These are phyloP conservation scores for Rhizopus stolonifer DNA, from an alignment of 371 early-diverging fungal species.

Conservation along the genomic window DNA sequence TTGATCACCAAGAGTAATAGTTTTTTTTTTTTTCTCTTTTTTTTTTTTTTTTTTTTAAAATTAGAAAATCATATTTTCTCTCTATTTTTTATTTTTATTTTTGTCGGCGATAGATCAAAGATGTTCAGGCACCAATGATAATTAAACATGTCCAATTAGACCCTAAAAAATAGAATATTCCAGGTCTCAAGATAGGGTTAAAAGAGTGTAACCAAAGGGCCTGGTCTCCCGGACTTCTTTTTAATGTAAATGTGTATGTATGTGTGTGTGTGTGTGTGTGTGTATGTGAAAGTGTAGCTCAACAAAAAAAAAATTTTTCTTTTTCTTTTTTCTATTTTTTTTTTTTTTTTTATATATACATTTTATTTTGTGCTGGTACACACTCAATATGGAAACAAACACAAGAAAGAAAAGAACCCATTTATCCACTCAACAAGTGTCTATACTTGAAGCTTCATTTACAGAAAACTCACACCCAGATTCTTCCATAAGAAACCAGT, in stretches of 20 bases:
- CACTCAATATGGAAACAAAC: background rate
- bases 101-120: background rate
- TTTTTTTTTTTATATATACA: slow-evolving; percentile 7
- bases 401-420: slow-evolving; percentile 64
- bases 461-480: slow-evolving; percentile 72
- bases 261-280: too few relatives aligned
- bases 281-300: too few relatives aligned
- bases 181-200: background rate
- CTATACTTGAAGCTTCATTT: slow-evolving; percentile 76
- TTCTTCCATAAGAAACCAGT: slow-evolving; percentile 78
- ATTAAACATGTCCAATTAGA: background rate
- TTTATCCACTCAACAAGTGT: slow-evolving; percentile 73
- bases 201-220: too few relatives aligned
- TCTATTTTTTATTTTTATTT: background rate
- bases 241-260: too few relatives aligned
- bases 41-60: too few relatives aligned
- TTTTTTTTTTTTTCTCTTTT: too few relatives aligned
- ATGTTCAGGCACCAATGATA: background rate
- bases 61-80: too few relatives aligned
- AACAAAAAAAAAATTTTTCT: too few relatives aligned
- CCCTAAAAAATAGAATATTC: background rate
- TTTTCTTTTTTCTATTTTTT: slow-evolving; percentile 8
- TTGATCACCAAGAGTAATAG: too few relatives aligned
- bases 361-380: slow-evolving; percentile 23
- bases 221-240: too few relatives aligned